Evolutionary conservation across 2,329 filamentous ascomycete species (phyloP), one percentile per base, ranked within the genome.

Genomic region (Clarireedia sp.): DNA sequence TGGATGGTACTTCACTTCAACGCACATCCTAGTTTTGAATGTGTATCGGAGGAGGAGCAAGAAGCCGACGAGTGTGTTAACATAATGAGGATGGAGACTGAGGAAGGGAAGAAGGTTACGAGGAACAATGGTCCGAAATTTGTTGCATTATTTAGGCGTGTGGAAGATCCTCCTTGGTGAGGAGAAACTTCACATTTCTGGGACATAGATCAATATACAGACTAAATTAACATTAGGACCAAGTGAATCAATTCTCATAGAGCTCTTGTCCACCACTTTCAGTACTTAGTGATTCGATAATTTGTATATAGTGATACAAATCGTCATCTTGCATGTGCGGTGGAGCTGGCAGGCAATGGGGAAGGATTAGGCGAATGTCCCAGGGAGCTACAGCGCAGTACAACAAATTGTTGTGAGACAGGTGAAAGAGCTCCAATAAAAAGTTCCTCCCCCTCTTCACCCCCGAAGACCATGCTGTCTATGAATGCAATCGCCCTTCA

Each of bases 101-200:
- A 99, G 71, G 95, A 99, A 74, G 90, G 91, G 36, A 96, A 96
- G 76, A 99, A 99, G 75, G 94, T 99, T 14, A 82, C 85, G 64
- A 82, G 94, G 68, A 96, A 97, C 72, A 83, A 88, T 43, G 94
- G 94, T 0, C 81, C 83, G 68, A 99, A 97, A 73, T 95, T 87
- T 72, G 86, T 97, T 48, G 92, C 90, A 41, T 81, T 95, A 49
- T 99, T 94, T 70, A 80, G 87, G 67, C 83, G 94, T 60, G 73
- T 86, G 59, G 84, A 87, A 67, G 65, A 70, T 60, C 67, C 66
- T 49, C 62, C 65, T 79, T 87, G 86, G 52, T 47, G 26, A 36
- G 14, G 33, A 19, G 21, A 8, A 23, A 7, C 14, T n/a, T 16
- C 4, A 17, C 12, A 9, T 21, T 23, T 23, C 14, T 3, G 17